These are phyloP conservation scores for Sclerotinia borealis DNA, from an alignment of 2,329 filamentous ascomycete species.

Conservation along the genomic window DNA sequence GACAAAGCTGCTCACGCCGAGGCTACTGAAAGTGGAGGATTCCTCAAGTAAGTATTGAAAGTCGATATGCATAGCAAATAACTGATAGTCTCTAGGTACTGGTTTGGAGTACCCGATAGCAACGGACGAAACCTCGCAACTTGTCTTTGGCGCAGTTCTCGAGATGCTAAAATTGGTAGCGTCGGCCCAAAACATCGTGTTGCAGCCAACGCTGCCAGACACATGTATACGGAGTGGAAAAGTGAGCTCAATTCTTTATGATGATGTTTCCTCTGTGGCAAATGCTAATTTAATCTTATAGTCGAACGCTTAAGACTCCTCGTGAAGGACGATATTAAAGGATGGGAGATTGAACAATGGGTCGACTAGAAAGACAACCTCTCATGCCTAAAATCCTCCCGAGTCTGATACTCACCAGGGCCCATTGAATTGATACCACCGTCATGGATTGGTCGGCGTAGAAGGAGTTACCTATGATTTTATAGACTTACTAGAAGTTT, in stretches of 20 bases:
- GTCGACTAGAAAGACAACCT: slow-evolving; percentile 28
- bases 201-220: slow-evolving; percentile 59
- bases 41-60: slow-evolving; percentile 58
- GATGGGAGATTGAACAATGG: slow-evolving; percentile 61
- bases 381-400: not conserved
- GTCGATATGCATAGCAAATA: not conserved
- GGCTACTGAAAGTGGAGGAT: slow-evolving; percentile 70
- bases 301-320: slow-evolving; percentile 63
- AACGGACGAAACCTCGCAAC: slow-evolving; percentile 76
- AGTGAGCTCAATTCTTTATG: slow-evolving; percentile 30
- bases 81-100: slow-evolving; percentile 53
- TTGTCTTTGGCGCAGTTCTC: slow-evolving; percentile 57
- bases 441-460: not conserved
- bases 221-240: slow-evolving; percentile 59
- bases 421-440: not conserved
- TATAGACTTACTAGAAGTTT: slow-evolving; percentile 4
- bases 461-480: slow-evolving; percentile 4
- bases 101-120: slow-evolving; percentile 72
- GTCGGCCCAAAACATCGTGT: slow-evolving; percentile 54
- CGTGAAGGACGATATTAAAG: slow-evolving; percentile 57
- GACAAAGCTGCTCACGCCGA: slow-evolving; percentile 77
- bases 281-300: not conserved
- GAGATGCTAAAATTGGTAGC: slow-evolving; percentile 55
- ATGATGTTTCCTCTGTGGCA: not conserved
- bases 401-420: no score